Percentiles rank a stretch among this genome's conserved stretches.
phyloP scores from a whole-genome alignment of 306 rosid genomes.

The Pyrus bretschneideri region DNA sequence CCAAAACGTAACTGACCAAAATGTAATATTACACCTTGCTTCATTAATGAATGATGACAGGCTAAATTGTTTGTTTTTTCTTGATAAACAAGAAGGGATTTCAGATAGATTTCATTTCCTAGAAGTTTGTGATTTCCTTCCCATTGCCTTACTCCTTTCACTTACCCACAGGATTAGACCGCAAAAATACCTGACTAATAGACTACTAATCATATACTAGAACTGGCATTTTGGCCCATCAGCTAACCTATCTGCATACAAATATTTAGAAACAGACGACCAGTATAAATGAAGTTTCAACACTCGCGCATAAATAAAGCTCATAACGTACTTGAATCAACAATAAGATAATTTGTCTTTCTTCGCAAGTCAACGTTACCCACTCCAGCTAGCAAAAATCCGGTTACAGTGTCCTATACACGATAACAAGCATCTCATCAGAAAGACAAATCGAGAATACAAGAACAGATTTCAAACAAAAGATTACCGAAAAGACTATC shows the following conservation, averaged over 20 bases:
- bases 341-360: constrained; percentile 87
- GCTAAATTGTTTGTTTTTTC: not conserved
- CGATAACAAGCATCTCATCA: not conserved
- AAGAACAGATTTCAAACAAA: not conserved
- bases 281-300: not conserved
- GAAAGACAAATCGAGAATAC: not conserved
- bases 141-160: not conserved
- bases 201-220: not conserved
- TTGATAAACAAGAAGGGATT: not conserved
- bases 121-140: not conserved
- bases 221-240: not conserved
- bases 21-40: not conserved
- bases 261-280: not conserved
- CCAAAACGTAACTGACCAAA: not conserved
- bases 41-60: not conserved
- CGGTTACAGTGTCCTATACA: constrained; percentile 84
- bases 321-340: constrained; percentile 74
- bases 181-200: not conserved
- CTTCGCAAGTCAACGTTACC: constrained; percentile 91
- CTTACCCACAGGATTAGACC: not conserved
- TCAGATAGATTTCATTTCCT: not conserved
- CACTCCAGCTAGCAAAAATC: constrained; percentile 95
- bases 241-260: not conserved
- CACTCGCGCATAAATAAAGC: not conserved
- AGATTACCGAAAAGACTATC: not conserved